phyloP scores from a whole-genome alignment of 2,329 filamentous ascomycete species.

The Coniella vitis region DNA sequence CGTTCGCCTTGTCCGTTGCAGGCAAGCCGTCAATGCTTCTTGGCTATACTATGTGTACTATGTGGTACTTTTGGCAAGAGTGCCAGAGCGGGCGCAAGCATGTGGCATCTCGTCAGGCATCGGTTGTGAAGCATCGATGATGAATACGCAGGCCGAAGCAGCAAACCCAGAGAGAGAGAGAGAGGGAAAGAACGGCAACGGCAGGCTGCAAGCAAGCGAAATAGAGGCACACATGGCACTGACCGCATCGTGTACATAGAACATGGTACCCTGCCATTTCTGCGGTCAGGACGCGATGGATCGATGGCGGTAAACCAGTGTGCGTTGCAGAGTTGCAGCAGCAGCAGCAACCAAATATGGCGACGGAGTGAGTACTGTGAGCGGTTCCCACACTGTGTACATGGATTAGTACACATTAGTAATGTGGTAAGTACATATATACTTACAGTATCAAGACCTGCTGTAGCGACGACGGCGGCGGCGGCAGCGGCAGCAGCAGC shows the following conservation, averaged over 20 bases:
- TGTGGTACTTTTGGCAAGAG: too few species aligned
- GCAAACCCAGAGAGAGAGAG: background rate
- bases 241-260: constrained; percentile 8
- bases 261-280: background rate
- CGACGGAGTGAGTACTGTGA: too few species aligned
- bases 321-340: constrained; percentile 3
- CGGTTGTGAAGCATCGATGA: background rate
- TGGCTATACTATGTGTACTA: too few species aligned
- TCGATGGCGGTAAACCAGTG: constrained; percentile 6
- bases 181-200: background rate
- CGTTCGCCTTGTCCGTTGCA: background rate
- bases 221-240: background rate
- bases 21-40: too few species aligned
- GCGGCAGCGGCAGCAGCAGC: too few species aligned
- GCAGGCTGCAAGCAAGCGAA: background rate
- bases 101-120: background rate
- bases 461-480: too few species aligned
- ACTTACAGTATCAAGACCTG: too few species aligned
- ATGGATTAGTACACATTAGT: too few species aligned
- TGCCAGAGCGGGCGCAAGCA: too few species aligned
- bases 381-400: too few species aligned
- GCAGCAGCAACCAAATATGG: too few species aligned
- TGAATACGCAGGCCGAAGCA: background rate
- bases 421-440: too few species aligned
- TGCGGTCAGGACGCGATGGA: constrained; percentile 7